Evolutionary conservation across 768 basidiomycete species (phyloP), one percentile per base, ranked within the genome.

Genomic region (Pleurotus giganteus): DNA sequence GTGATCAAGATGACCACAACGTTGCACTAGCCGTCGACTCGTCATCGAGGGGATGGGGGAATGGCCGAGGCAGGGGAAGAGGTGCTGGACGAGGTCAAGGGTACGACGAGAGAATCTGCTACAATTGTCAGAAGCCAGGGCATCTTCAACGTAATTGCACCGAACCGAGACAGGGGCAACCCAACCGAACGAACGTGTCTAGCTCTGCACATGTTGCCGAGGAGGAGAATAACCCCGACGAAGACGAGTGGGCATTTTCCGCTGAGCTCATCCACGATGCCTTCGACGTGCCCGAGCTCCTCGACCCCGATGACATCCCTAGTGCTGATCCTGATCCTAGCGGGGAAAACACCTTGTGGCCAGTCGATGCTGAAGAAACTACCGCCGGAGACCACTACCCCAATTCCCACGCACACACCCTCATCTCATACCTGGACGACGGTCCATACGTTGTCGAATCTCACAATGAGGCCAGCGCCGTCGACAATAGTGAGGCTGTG

Each of bases 91-190:
- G 27, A 28, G 28, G 17, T 2, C 27, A 28, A 6, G 49, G 49
- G 19, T 31, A 27, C 17, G 36, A 24, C 11, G 24, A 44, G 12
- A 51, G 45, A 13, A 41, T 32, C 15, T 69, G 69, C 55, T 69
- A 59, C 56, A 65, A 62, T 12, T 70, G 69, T 60, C 64, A 65
- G 2, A 56, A 61, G 46, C 58, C 59, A 39, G 69, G 66, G 1
- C 66, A 68, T 50, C 54, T 59, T 27, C 51, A 52, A 15, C 8
- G 34, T 2, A 55, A 66, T 12, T 68, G 65, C 44, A 56, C 57
- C 11, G 46, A 57, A 28, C 55, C 54, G 4, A 0, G 34, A 27
- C 15, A 29, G 31, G 21, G 28, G 45, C 43, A 45, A 45, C 19
- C 23, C 39, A 1, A 41, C n/a, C n/a, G 39, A 41, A 1, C 6